Evolutionary conservation across 164 flowering plant species (phyloP).

Genomic region (Vitis rotundifolia): DNA sequence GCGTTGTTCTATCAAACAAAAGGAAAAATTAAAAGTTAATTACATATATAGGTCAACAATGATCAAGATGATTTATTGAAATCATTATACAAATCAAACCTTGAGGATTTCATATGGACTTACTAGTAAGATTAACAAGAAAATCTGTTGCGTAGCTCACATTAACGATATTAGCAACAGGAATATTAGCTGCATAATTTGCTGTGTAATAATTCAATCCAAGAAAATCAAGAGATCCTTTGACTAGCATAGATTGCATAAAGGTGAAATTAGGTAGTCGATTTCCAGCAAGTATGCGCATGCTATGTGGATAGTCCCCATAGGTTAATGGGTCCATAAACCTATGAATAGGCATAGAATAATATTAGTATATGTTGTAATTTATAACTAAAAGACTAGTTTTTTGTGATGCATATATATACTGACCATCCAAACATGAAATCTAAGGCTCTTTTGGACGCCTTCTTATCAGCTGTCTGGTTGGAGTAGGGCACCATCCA

Average conservation of each 20-base stretch:
- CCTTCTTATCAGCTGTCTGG: not conserved
- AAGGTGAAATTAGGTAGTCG: conserved; percentile 56
- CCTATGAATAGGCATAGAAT: conserved; percentile 25
- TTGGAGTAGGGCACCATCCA: conserved; percentile 6
- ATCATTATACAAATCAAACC: not conserved
- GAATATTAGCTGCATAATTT: conserved; percentile 24
- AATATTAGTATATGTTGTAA: not conserved
- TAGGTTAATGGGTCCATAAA: conserved; percentile 42
- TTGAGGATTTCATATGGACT: not conserved
- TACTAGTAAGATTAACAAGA: conserved; percentile 15
- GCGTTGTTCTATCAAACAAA: conserved; percentile 17
- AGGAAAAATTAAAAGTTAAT: not conserved
- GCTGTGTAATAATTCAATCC: conserved; percentile 56
- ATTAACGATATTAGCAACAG: not conserved
- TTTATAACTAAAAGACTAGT: not conserved
- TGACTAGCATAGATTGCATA: conserved; percentile 29
- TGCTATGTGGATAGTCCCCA: conserved; percentile 53
- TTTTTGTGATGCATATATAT: too few species aligned
- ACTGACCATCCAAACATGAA: conserved; percentile 34
- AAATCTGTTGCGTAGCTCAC: conserved; percentile 23
- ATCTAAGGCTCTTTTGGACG: conserved; percentile 12
- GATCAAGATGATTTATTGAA: not conserved
- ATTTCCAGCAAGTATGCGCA: conserved; percentile 34
- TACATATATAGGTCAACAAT: too few species aligned
- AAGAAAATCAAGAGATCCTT: conserved; percentile 50